Evolutionary conservation across 306 rosid genomes (phyloP), one percentile per base, ranked within the genome.

Genomic region (Quercus rubra): DNA sequence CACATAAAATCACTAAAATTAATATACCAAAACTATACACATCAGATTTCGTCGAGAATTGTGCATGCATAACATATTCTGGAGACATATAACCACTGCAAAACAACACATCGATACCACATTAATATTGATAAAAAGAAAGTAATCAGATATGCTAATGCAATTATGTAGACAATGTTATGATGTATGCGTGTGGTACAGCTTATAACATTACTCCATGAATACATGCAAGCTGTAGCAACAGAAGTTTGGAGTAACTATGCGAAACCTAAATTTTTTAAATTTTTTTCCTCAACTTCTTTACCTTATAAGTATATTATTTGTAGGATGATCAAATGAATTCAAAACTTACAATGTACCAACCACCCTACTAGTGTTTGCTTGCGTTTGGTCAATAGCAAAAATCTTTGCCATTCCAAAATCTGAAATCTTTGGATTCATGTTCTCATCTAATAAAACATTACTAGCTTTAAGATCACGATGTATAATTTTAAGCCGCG

Each of bases 351-450:
- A 89, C 92, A 55, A 46, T 27, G 92, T 89, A 20, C 92, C 92
- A 15, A 79, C 92, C 59, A 89, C 67, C 77, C 83, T 83, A 5
- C 7, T 58, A 5, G 90, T 85, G 74, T 41, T 78, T 71, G 68
- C 86, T 70, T 73, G 77, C 51, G 80, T 84, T 77, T 89, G 85
- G 82, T 85, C 84, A 5, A 25, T 62, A 35, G 68, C 75, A 27
- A 87, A 58, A 25, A 87, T 80, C 43, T 76, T 82, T 61, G 90
- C 85, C 85, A 80, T 55, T 0, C 89, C 91, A 81, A 88, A 88
- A 25, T 90, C 87, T 4, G 92, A 56, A 28, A 90, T 83, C 55
- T 88, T 90, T 55, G 87, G 68, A 51, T 86, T 77, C 74, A 88
- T 79, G 51, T 83, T 28, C 3, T 2, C 78, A 73, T 90, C 88